Base-by-base conservation (phyloP, 345 rosid species). In the Hirschfeldia incana region DNA sequence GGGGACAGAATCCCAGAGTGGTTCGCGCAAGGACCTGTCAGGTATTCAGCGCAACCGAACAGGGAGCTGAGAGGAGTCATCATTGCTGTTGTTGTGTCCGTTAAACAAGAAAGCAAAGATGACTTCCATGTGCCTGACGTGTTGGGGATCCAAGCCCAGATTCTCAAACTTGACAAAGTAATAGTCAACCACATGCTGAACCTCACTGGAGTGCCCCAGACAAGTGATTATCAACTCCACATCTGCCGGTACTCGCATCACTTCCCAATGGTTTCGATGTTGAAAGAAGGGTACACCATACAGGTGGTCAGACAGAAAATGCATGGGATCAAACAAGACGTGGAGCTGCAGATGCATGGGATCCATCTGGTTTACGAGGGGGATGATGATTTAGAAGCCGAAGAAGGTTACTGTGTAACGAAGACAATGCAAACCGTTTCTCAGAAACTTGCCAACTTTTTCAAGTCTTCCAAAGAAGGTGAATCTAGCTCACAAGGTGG, bases 141-240 rank as follows among this genome's bases (percentile, higher is more conserved):
- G 27, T 29, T 81, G 39, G 91, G 83, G 39, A 61, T 90, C 44
- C 67, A 77, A 65, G 93, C 79, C 8, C 75, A 68, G 73, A 62
- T 92, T 39, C 75, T 75, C 6, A 30, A 84, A 34, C 82, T 58
- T 39, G 81, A 60, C 3, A 5, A 0, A 1, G 0, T 27, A 0
- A 0, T 51, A 64, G 6, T 0, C 46, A 61, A 16, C 11, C 76
- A 79, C 30, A 0, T 75, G 26, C 74, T 90, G 80, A 0, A 66
- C 33, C 69, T 92, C 13, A 30, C 0, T 51, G 95, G 95, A 67
- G 85, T 90, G 51, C 91, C 46, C 8, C 6, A 1, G 30, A 78
- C 84, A 16, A 72, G 81, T 55, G 61, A 73, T 27, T 87, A 87
- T 75, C 90, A 90, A 30, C 82, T 92, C 32, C 81, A 86, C 87